Base-by-base conservation (phyloP, 2,329 filamentous ascomycete species). In the Cladosporium sp. region DNA sequence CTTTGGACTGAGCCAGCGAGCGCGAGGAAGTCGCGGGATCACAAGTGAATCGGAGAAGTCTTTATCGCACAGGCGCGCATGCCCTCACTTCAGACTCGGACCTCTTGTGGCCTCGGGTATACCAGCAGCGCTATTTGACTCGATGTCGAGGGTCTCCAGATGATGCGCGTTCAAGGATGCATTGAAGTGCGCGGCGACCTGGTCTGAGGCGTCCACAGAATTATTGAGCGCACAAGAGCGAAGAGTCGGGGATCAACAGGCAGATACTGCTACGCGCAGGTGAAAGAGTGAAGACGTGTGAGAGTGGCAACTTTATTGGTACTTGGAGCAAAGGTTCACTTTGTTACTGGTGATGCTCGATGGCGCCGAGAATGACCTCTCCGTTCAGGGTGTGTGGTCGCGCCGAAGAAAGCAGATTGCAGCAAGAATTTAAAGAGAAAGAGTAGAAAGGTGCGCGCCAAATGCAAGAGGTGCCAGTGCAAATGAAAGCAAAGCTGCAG, bases 1-100 rank as follows among this genome's bases (percentile, higher is more conserved):
- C 39, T 36, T 11, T 11, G 25, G 22, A 45, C 22, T 28, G 25
- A 49, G 34, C 56, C 55, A 47, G 54, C 54, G 59, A 59, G 52
- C 58, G 25, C 25, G 39, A 22, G 22, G 15, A 59, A 37, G 49
- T 43, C 42, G 45, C 49, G 60, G 57, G 52, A 59, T 63, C 51
- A 62, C 60, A 54, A 51, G 51, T 58, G 55, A 43, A 59, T 30
- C 39, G 42, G 37, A 45, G 9, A 15, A 25, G 12, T 15, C 14
- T 17, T 17, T 19, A 22, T n/a, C 22, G 25, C 51, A 36, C 51
- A 19, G 34, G 38, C 42, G 54, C 54, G 30, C 54, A 56, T 56
- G 54, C 54, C 54, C 43, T 39, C 14, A 12, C 34, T n/a, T 36
- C 19, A 19, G 11, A 11, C 20, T 28, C 38, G 11, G n/a, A 30